These are phyloP conservation scores for Fusarium humuli DNA, from an alignment of 2,329 filamentous ascomycete species.

Conservation along the genomic window DNA sequence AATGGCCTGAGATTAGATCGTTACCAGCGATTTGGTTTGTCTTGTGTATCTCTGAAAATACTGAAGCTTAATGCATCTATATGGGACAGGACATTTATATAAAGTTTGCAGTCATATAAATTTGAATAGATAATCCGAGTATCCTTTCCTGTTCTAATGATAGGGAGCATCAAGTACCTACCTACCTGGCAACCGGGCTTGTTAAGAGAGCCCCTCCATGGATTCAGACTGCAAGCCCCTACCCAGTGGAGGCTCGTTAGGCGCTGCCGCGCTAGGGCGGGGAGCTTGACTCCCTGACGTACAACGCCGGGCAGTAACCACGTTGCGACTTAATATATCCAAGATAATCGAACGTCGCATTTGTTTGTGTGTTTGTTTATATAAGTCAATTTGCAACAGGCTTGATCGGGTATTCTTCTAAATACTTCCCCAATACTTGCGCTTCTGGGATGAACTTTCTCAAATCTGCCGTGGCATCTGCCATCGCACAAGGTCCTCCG, in stretches of 20 bases:
- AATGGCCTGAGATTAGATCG: background rate
- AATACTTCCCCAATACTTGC: background rate
- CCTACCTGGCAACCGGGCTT: background rate
- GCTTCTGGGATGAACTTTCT: slow-evolving; percentile 84
- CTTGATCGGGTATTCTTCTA: background rate
- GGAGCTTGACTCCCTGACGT: slow-evolving; percentile 38
- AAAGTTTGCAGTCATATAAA: background rate
- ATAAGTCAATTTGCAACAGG: background rate
- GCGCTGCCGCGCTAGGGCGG: slow-evolving; percentile 47
- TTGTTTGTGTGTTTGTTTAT: background rate
- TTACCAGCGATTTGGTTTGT: background rate
- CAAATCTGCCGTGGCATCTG: slow-evolving; percentile 96
- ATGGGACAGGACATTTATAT: background rate
- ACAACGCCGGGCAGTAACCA: slow-evolving; percentile 39
- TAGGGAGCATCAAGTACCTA: background rate
- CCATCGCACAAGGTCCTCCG: slow-evolving; percentile 92
- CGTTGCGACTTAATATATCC: slow-evolving; percentile 40
- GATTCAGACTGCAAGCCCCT: background rate
- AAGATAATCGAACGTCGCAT: slow-evolving; percentile 17
- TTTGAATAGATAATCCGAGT: background rate
- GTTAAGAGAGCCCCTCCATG: slow-evolving; percentile 11
- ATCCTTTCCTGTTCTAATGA: background rate
- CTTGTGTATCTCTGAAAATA: background rate
- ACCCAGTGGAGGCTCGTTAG: slow-evolving; percentile 8
- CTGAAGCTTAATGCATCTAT: background rate